phyloP scores from a whole-genome alignment of 2,329 filamentous ascomycete species.

The Xylariaceae sp. region DNA sequence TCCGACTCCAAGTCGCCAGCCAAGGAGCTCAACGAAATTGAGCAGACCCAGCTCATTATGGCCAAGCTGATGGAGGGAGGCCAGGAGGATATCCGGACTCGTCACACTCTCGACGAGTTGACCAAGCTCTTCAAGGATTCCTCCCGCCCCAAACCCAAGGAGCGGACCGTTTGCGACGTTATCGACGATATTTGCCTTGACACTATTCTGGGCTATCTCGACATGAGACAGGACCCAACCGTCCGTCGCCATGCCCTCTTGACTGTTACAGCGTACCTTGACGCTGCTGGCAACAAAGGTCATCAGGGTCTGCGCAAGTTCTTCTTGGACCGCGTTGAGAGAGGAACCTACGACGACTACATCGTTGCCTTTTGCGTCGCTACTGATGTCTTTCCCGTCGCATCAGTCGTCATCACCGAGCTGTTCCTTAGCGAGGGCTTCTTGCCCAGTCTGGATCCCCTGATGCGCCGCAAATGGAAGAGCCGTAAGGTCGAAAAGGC shows the following conservation, averaged over 20 bases:
- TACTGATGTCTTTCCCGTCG: constrained; percentile 78
- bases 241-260: constrained; percentile 78
- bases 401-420: constrained; percentile 66
- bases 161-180: constrained; percentile 51
- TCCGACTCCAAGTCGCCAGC: constrained; percentile 27
- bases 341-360: constrained; percentile 79
- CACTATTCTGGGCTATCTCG: constrained; percentile 78
- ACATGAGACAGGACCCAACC: constrained; percentile 68
- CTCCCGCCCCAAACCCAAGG: constrained; percentile 38
- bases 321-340: constrained; percentile 65
- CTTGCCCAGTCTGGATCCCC: constrained; percentile 65
- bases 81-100: constrained; percentile 71
- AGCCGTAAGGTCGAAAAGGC: constrained; percentile 81
- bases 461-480: constrained; percentile 77
- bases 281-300: constrained; percentile 67
- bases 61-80: constrained; percentile 88
- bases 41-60: constrained; percentile 71
- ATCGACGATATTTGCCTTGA: constrained; percentile 74
- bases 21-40: constrained; percentile 32
- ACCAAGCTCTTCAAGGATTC: constrained; percentile 57
- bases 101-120: constrained; percentile 51
- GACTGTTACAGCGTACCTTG: constrained; percentile 76
- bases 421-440: constrained; percentile 90
- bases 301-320: constrained; percentile 66
- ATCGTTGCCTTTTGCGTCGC: constrained; percentile 93